phyloP scores from a whole-genome alignment of 345 rosid species.

The Punica granatum region DNA sequence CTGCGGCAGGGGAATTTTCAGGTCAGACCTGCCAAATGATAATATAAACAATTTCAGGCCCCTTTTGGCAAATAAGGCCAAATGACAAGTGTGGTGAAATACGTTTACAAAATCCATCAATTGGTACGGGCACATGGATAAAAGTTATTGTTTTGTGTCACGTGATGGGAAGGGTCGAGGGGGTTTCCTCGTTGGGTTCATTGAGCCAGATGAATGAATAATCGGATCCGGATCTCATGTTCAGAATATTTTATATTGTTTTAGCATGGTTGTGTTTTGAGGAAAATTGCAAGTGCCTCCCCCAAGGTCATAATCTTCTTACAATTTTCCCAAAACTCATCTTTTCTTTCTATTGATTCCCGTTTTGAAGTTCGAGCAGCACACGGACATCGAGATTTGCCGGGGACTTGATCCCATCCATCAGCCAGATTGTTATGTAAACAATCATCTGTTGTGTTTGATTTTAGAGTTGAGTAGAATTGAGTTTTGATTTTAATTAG shows the following conservation, averaged over 20 bases:
- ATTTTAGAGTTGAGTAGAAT: too few species aligned
- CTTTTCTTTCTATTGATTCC: too few species aligned
- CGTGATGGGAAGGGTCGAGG: conserved; percentile 4
- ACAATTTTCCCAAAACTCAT: too few species aligned
- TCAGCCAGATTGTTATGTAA: too few species aligned
- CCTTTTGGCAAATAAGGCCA: background rate
- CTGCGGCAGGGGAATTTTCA: conserved; percentile 6
- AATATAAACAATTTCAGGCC: background rate
- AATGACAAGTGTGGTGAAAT: background rate
- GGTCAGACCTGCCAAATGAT: background rate
- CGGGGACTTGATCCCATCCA: too few species aligned
- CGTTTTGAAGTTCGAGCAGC: too few species aligned
- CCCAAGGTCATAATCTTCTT: too few species aligned
- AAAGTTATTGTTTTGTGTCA: background rate
- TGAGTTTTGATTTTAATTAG: too few species aligned
- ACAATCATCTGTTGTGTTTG: too few species aligned
- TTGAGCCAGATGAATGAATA: background rate
- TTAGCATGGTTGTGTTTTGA: too few species aligned
- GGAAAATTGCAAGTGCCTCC: background rate
- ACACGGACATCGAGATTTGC: too few species aligned
- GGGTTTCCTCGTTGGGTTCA: background rate
- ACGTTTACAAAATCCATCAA: background rate
- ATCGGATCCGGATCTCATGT: background rate
- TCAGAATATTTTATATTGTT: too few species aligned
- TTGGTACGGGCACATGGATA: background rate